Conservation (phyloP, 352 stramenopile genomes). For the Plasmopara muralis region DNA sequence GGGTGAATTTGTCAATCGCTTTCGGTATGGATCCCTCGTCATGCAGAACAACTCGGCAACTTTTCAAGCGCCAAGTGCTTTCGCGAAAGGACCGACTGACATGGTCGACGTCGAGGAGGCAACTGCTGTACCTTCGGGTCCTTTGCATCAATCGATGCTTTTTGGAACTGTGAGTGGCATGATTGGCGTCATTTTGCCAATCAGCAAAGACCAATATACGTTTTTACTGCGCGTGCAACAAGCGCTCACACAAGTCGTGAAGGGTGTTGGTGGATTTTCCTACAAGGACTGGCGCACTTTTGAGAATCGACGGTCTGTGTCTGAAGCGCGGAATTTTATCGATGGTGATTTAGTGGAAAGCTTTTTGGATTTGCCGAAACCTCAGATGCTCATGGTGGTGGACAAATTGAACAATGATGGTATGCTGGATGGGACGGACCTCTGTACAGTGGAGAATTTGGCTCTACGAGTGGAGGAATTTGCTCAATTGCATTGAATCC, state of each 20-base stretch:
- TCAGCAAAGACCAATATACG: constrained; percentile 89
- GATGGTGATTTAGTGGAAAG: constrained; percentile 94
- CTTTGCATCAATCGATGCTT: constrained; percentile 61
- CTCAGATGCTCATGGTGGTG: constrained; percentile 87
- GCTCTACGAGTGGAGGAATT: constrained; percentile 71
- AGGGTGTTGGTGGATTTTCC: constrained; percentile 88
- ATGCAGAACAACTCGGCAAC: constrained; percentile 79
- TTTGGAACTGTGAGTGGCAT: constrained; percentile 96
- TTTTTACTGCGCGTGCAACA: constrained; percentile 89
- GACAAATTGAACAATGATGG: constrained; percentile 88
- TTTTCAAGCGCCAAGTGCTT: constrained; percentile 5
- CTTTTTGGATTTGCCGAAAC: constrained; percentile 90
- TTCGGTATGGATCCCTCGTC: constrained; percentile 91
- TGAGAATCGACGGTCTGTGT: constrained; percentile 78
- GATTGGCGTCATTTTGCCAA: constrained; percentile 89
- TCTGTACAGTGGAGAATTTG: constrained; percentile 61
- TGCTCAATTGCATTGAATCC: constrained; percentile 53
- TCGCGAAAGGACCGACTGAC: constrained; percentile 14
- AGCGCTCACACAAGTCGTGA: constrained; percentile 84
- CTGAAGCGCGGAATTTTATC: constrained; percentile 90
- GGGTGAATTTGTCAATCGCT: constrained; percentile 95
- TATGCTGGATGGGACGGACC: constrained; percentile 52
- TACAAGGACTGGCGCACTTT: constrained; percentile 92
- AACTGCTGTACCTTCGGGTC: constrained; percentile 6
- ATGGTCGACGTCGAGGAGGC: constrained; percentile 47